A percentile compares a stretch with the other conserved stretches of the same genome.
phyloP scores from a whole-genome alignment of 768 basidiomycete species.

The Russula lepida region DNA sequence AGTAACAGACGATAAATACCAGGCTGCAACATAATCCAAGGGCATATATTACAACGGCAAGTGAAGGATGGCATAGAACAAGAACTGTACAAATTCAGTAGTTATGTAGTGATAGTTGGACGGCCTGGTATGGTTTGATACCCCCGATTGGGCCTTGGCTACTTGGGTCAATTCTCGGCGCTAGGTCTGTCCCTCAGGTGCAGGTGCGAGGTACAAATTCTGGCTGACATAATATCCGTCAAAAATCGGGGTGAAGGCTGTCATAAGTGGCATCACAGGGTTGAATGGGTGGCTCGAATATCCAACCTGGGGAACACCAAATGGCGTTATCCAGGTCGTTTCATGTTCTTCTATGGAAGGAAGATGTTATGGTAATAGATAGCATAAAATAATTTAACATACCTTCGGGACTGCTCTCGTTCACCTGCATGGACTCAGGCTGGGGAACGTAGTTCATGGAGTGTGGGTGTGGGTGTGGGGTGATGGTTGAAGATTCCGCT shows the following conservation, averaged over 20 bases:
- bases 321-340: not conserved
- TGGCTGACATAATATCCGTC: not conserved
- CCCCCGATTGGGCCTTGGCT: too few species aligned
- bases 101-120: too few species aligned
- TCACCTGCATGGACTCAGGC: not conserved
- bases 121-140: too few species aligned
- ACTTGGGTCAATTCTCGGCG: not conserved
- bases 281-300: not conserved
- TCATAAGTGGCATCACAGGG: not conserved
- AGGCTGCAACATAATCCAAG: too few species aligned
- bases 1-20: too few species aligned
- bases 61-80: too few species aligned
- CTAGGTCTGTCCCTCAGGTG: not conserved
- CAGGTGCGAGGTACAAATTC: too few species aligned
- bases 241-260: not conserved
- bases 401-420: not conserved
- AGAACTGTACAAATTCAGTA: too few species aligned
- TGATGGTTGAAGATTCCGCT: not conserved
- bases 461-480: not conserved
- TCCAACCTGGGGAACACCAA: not conserved
- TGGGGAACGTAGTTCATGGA: not conserved
- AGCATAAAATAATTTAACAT: not conserved
- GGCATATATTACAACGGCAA: too few species aligned
- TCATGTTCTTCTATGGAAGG: not conserved
- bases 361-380: not conserved